A percentile compares a stretch with the other conserved stretches of the same genome.
Conservation (phyloP, 2,329 filamentous ascomycete genomes). For the Scortechinia acanthostroma region DNA sequence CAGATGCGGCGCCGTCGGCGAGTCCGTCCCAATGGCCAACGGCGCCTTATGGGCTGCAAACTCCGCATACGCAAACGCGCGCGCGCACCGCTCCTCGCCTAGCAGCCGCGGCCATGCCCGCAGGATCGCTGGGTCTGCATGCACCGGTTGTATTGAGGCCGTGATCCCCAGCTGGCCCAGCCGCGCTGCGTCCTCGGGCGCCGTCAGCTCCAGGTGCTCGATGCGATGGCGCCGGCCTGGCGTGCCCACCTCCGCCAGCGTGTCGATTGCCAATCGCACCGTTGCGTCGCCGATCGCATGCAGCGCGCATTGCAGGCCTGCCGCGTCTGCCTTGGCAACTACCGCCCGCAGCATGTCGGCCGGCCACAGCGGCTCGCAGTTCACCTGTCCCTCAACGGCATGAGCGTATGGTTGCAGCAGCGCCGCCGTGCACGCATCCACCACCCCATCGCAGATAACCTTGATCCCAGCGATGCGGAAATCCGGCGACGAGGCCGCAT, state of each 20-base stretch:
- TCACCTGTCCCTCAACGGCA: constrained; percentile 19
- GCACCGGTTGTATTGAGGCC: constrained; percentile 48
- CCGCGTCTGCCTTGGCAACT: constrained; percentile 40
- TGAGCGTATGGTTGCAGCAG: constrained; percentile 49
- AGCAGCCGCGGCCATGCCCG: constrained; percentile 52
- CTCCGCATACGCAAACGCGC: constrained; percentile 58
- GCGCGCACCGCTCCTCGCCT: constrained; percentile 39
- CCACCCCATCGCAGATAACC: constrained; percentile 56
- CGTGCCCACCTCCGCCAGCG: constrained; percentile 22
- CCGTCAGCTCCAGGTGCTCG: constrained; percentile 57
- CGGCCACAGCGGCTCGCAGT: constrained; percentile 35
- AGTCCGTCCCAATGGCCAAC: constrained; percentile 50
- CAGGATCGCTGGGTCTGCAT: constrained; percentile 52
- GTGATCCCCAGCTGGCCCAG: constrained; percentile 53
- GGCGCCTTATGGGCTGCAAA: constrained; percentile 44
- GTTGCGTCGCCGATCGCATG: constrained; percentile 61
- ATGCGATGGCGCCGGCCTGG: constrained; percentile 48
- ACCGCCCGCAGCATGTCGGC: constrained; percentile 40
- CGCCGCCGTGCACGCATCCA: constrained; percentile 59
- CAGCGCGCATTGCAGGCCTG: constrained; percentile 51
- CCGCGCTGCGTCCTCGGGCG: constrained; percentile 41
- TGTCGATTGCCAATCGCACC: constrained; percentile 45
- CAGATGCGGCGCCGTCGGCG: constrained; percentile 47
- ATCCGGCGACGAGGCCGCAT: constrained; percentile 30
- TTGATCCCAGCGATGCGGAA: constrained; percentile 55